A percentile compares a stretch with the other conserved stretches of the same genome.
Evolutionary conservation across 108 stramenopile species (phyloP).

Genomic region (Stephanodiscus triporus): DNA sequence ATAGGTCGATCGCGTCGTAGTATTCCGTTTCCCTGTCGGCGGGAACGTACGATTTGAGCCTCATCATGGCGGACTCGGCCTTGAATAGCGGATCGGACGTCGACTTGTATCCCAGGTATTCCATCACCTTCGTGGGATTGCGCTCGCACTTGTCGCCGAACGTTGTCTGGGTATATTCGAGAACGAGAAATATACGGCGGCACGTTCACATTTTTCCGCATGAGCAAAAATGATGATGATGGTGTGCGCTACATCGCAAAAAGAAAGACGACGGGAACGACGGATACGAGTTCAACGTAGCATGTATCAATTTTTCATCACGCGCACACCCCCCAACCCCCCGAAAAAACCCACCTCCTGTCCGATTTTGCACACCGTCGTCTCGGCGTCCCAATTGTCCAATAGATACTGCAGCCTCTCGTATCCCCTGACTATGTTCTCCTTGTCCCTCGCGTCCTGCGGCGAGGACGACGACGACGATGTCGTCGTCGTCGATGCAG

Average conservation of each 20-base stretch:
- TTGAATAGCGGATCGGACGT: conserved; percentile 79
- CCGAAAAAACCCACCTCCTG: conserved; percentile 46
- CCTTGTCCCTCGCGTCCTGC: conserved; percentile 54
- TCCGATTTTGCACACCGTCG: conserved; percentile 72
- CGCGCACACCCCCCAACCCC: too few species aligned
- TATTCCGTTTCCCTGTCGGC: conserved; percentile 53
- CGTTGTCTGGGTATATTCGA: conserved; percentile 20
- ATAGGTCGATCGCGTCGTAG: conserved; percentile 73
- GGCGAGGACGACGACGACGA: too few species aligned
- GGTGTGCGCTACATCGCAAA: too few species aligned
- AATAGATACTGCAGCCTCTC: conserved; percentile 72
- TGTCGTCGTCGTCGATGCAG: not conserved
- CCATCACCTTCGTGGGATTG: conserved; percentile 80
- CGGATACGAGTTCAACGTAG: too few species aligned
- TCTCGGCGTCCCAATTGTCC: conserved; percentile 85
- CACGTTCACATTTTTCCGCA: too few species aligned
- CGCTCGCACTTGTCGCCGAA: conserved; percentile 72
- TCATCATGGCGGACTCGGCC: conserved; percentile 70
- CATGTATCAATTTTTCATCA: too few species aligned
- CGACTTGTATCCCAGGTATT: conserved; percentile 76
- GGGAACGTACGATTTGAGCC: conserved; percentile 64
- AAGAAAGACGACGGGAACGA: too few species aligned
- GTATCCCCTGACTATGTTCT: conserved; percentile 74
- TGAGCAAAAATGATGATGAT: too few species aligned
- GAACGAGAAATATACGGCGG: too few species aligned